A percentile compares a stretch with the other conserved stretches of the same genome.
These are phyloP conservation scores for Rhizomucor miehei DNA, from an alignment of 371 early-diverging fungal genomes.

Conservation along the genomic window DNA sequence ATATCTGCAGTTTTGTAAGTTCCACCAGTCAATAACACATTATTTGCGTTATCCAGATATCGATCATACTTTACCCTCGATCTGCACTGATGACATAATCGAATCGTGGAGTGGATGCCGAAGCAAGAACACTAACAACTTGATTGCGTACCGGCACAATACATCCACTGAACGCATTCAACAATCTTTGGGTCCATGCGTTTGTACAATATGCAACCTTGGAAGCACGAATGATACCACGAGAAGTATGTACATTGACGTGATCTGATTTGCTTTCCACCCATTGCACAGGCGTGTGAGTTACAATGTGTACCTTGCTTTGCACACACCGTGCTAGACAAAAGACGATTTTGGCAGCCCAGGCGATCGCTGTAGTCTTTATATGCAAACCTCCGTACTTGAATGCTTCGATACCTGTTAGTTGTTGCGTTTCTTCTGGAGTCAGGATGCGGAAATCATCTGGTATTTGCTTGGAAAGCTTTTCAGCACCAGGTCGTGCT, in stretches of 20 bases:
- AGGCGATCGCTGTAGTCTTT: constrained; percentile 30
- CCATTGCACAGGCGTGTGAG: constrained; percentile 12
- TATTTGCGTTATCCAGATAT: no score
- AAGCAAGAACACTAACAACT: constrained; percentile 30
- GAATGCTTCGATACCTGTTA: constrained; percentile 15
- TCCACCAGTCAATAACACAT: no score
- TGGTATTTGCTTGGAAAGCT: constrained; percentile 11
- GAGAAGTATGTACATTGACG: constrained; percentile 19
- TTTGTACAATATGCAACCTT: constrained; percentile 49
- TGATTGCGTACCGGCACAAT: constrained; percentile 52
- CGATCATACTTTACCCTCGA: constrained; percentile 16
- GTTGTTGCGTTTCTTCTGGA: constrained; percentile 16
- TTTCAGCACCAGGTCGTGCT: constrained; percentile 18
- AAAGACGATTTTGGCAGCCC: constrained; percentile 45
- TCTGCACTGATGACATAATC: constrained; percentile 38
- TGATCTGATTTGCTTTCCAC: constrained; percentile 1
- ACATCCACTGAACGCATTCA: constrained; percentile 12
- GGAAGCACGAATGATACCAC: constrained; percentile 25
- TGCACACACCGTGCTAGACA: constrained; percentile 26
- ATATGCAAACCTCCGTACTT: constrained; percentile 32
- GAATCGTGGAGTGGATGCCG: constrained; percentile 16
- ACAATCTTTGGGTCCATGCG: constrained; percentile 36
- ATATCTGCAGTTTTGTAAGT: constrained; percentile 27
- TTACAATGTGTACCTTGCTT: constrained; percentile 16
- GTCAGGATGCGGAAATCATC: constrained; percentile 7